Evolutionary conservation across 1,139 yeast species (phyloP).

Genomic region (Saccharomyces pastorianus): DNA sequence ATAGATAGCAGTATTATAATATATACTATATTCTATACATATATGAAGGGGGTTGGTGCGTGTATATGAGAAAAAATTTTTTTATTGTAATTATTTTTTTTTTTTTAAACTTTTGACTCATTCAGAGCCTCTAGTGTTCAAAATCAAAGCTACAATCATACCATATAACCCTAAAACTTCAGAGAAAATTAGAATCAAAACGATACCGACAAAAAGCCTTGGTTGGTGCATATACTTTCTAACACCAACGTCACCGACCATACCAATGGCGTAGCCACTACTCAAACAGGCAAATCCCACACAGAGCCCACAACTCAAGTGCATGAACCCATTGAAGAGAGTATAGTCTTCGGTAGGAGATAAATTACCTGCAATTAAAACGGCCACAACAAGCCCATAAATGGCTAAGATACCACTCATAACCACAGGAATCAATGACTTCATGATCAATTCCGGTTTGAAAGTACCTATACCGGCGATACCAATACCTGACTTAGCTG

Average conservation of each 20-base stretch:
- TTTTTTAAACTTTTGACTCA: slow-evolving; percentile 3
- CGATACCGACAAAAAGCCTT: slow-evolving; percentile 85
- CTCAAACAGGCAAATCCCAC: slow-evolving; percentile 96
- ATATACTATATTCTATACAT: background rate
- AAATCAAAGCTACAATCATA: slow-evolving; percentile 80
- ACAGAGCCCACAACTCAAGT: slow-evolving; percentile 87
- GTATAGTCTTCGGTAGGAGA: slow-evolving; percentile 72
- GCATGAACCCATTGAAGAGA: slow-evolving; percentile 92
- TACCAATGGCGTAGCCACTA: slow-evolving; percentile 97
- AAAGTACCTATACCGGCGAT: slow-evolving; percentile 84
- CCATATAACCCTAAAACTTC: slow-evolving; percentile 97
- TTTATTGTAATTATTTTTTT: background rate
- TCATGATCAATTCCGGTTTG: slow-evolving; percentile 76
- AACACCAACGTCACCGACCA: slow-evolving; percentile 98
- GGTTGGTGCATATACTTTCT: slow-evolving; percentile 96
- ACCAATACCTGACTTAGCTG: slow-evolving; percentile 98
- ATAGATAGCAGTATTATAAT: slow-evolving; percentile 1
- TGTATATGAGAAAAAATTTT: background rate
- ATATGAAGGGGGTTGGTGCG: background rate
- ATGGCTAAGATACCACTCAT: slow-evolving; percentile 98
- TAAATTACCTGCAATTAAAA: slow-evolving; percentile 87
- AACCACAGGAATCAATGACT: slow-evolving; percentile 84
- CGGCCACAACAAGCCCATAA: slow-evolving; percentile 93
- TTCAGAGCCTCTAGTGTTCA: slow-evolving; percentile 80
- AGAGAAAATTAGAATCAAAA: slow-evolving; percentile 92